Percentiles rank a stretch among this genome's conserved stretches.
These are phyloP conservation scores for Lentinula boryana DNA, from an alignment of 768 basidiomycete genomes.

Conservation along the genomic window DNA sequence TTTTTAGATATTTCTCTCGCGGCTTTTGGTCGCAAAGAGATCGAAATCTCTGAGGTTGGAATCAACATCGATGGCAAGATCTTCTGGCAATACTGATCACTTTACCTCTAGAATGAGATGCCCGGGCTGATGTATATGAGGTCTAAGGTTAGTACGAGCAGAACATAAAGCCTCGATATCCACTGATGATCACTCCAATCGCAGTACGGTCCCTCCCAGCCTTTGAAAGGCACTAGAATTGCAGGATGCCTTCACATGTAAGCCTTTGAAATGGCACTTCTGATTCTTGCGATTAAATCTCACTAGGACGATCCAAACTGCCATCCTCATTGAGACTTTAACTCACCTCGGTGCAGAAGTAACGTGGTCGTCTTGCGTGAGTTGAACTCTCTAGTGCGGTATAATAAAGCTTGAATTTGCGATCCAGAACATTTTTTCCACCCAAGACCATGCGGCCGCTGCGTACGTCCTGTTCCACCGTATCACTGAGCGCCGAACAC, in stretches of 20 bases:
- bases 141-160: slow-evolving; percentile 51
- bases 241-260: slow-evolving; percentile 98
- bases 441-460: slow-evolving; percentile 98
- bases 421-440: slow-evolving; percentile 94
- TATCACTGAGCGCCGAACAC: neutral
- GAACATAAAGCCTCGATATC: slow-evolving; percentile 11
- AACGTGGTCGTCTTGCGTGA: slow-evolving; percentile 95
- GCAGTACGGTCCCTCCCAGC: slow-evolving; percentile 75
- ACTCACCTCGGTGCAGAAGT: slow-evolving; percentile 94
- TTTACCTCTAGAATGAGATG: slow-evolving; percentile 70
- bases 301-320: slow-evolving; percentile 93
- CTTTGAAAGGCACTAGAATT: slow-evolving; percentile 91
- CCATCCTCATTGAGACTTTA: slow-evolving; percentile 97
- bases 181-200: neutral
- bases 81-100: neutral
- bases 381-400: slow-evolving; percentile 20
- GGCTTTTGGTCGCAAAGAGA: slow-evolving; percentile 99
- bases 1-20: slow-evolving; percentile 86
- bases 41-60: slow-evolving; percentile 93
- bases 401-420: neutral
- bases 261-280: slow-evolving; percentile 15
- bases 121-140: slow-evolving; percentile 94
- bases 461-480: slow-evolving; percentile 50
- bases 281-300: neutral
- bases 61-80: slow-evolving; percentile 5